Evolutionary conservation across 192 early-diverging fungal genomes (phyloP), one percentile per base, ranked within the genome.

Genomic region (Linnemannia exigua): DNA sequence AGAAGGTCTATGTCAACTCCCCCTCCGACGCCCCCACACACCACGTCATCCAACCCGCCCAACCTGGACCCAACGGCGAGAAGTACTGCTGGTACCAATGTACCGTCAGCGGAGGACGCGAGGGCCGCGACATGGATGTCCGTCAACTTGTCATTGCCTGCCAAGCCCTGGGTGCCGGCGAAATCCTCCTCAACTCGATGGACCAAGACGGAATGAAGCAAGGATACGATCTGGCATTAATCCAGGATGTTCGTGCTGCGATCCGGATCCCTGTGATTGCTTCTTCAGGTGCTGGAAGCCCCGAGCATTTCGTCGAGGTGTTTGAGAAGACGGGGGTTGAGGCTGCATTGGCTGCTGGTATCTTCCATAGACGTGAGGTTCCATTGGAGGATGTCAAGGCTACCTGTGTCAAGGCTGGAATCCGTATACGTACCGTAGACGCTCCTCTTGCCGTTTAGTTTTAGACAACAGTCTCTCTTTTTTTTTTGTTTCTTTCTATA

Each of bases 41-140:
- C 91, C 91, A 94, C 51, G 90, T 94, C 31, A 91, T 99, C 36
- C 77, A 91, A 63, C 95, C 96, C 8, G 80, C 80, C 1, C 90
- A 89, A 46, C 90, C 91, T 9, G 99, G 99, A 0, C 99, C 99
- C n/a, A 91, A 95, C 36, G 98, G 98, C 41, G 97, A 99, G 85
- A 70, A 87, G 51, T 98, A 92, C 90, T 99, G 97, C 91, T 99
- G 99, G 99, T 99, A 99, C 87, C 98, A 99, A 87, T 99, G 99
- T 80, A 99, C 98, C 0, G 97, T 99, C 50, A 97, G 96, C 81
- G 99, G 99, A 31, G 99, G 99, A 11, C 93, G 99, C 38, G 99
- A 99, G 89, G 95, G 91, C 7, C 94, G 98, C 67, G 98, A 99
- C 87, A 66, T 98, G 35, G 99, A 99, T 88, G 99, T 99, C 37